These are phyloP conservation scores for Pichia kudriavzevii DNA, from an alignment of 1,139 yeast genomes.

Conservation along the genomic window DNA sequence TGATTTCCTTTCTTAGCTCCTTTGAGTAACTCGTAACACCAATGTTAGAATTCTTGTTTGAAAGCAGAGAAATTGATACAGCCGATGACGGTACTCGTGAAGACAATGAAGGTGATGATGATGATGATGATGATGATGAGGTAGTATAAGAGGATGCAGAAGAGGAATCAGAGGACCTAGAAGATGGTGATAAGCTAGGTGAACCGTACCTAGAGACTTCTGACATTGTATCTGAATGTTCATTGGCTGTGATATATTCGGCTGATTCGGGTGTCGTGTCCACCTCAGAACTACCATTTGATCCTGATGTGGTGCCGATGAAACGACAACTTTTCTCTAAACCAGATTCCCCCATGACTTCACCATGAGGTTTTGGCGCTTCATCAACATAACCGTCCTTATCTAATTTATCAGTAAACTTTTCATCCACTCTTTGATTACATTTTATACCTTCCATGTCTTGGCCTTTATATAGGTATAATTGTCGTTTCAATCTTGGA, in stretches of 20 bases:
- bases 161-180: background rate
- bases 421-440: background rate
- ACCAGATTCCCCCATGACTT: too few relatives aligned
- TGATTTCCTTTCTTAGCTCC: background rate
- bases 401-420: background rate
- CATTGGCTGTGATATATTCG: constrained; percentile 9
- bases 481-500: constrained; percentile 21
- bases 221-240: background rate
- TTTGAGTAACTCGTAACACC: background rate
- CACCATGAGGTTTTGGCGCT: too few relatives aligned
- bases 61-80: too few relatives aligned
- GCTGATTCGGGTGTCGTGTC: constrained; percentile 13
- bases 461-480: too few relatives aligned
- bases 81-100: background rate
- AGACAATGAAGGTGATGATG: constrained; percentile 2
- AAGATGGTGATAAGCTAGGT: background rate
- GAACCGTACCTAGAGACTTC: background rate
- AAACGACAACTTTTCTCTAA: too few relatives aligned
- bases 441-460: too few relatives aligned
- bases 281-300: background rate
- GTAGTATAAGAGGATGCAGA: background rate
- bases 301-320: too few relatives aligned
- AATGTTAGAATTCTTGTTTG: too few relatives aligned
- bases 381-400: background rate
- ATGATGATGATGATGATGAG: constrained; percentile 2